phyloP scores from a whole-genome alignment of 768 basidiomycete genomes.

The Bullera alba region DNA sequence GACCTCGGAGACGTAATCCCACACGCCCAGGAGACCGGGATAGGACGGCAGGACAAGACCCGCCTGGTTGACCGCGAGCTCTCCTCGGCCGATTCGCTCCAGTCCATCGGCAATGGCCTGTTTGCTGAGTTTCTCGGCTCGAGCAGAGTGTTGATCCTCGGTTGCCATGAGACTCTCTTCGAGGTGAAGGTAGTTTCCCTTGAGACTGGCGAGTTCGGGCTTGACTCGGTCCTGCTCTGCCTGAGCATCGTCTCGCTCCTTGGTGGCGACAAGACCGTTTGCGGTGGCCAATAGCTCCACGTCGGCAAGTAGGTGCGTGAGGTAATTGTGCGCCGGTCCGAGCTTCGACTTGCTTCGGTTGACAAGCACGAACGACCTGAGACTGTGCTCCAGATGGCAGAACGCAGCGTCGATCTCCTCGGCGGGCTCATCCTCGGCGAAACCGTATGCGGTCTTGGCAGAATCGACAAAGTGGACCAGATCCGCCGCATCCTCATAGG shows the following conservation, averaged over 20 bases:
- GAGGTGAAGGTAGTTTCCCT: constrained; percentile 61
- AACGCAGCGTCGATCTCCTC: constrained; percentile 53
- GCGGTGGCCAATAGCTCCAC: constrained; percentile 77
- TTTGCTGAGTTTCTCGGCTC: constrained; percentile 55
- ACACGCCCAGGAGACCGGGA: constrained; percentile 71
- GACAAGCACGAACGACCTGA: constrained; percentile 89
- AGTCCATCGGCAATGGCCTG: constrained; percentile 61
- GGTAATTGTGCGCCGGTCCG: constrained; percentile 83
- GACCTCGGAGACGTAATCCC: constrained; percentile 80
- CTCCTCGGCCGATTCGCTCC: constrained; percentile 68
- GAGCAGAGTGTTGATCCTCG: constrained; percentile 67
- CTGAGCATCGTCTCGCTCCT: constrained; percentile 65
- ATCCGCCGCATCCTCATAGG: constrained; percentile 81
- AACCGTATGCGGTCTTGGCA: constrained; percentile 49
- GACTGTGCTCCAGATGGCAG: constrained; percentile 75
- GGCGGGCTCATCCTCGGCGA: constrained; percentile 52
- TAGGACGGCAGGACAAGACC: constrained; percentile 59
- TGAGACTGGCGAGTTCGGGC: constrained; percentile 85
- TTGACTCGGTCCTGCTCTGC: constrained; percentile 61
- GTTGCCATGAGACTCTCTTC: constrained; percentile 70
- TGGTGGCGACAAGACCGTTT: constrained; percentile 77
- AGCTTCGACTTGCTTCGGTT: constrained; percentile 97
- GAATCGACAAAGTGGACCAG: constrained; percentile 99
- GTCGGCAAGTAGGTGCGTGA: constrained; percentile 81
- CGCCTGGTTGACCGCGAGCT: constrained; percentile 50